Evolutionary conservation across 1,284 basidiomycete genomes (phyloP).

Genomic region (Ceratobasidium sp.): DNA sequence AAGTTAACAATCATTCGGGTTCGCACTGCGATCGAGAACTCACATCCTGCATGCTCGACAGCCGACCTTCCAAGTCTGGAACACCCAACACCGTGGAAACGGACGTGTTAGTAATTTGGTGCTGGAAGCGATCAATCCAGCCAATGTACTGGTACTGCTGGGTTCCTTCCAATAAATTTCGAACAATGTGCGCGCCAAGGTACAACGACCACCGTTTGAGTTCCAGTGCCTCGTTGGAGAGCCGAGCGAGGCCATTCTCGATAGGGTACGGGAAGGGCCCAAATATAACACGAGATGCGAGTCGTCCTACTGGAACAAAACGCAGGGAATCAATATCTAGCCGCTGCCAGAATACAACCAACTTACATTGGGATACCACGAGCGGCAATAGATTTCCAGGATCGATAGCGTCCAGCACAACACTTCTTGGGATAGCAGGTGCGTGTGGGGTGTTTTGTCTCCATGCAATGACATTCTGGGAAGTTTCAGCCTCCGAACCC

Average conservation of each 20-base stretch:
- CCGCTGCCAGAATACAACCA: background rate
- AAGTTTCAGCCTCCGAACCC: background rate
- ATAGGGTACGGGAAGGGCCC: constrained; percentile 8
- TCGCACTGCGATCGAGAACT: background rate
- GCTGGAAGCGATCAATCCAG: constrained; percentile 33
- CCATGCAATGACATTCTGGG: background rate
- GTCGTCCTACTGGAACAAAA: background rate
- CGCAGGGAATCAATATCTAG: background rate
- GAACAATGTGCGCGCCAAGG: constrained; percentile 11
- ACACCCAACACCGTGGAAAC: background rate
- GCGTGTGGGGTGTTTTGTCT: background rate
- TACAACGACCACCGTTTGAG: constrained; percentile 14
- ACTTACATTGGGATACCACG: constrained; percentile 6
- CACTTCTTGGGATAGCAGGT: background rate
- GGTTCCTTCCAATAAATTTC: background rate
- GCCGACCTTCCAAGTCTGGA: background rate
- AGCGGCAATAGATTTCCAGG: background rate
- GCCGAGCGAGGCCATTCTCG: background rate
- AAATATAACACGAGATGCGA: constrained; percentile 5
- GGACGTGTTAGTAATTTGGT: background rate
- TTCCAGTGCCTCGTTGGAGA: background rate
- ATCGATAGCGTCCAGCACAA: background rate
- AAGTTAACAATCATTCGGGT: too few species aligned
- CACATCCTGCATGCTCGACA: constrained; percentile 4
- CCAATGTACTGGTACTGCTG: background rate